Conservation (phyloP, 2,329 filamentous ascomycete genomes). For the Fusarium nanum region DNA sequence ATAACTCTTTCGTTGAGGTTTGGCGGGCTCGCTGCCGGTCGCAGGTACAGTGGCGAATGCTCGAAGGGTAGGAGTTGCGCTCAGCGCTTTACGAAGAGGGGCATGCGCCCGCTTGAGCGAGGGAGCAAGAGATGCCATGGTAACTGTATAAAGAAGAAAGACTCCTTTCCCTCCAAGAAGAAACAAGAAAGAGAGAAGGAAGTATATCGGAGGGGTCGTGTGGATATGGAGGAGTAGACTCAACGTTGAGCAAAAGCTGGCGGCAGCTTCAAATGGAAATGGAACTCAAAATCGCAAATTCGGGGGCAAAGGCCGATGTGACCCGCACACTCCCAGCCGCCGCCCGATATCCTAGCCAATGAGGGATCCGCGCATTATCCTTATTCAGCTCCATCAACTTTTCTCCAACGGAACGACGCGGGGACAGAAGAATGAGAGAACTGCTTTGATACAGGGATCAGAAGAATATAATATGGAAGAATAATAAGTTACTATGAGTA, state of each 20-base stretch:
- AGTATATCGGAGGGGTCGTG: slow-evolving; percentile 25
- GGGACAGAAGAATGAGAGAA: slow-evolving; percentile 3
- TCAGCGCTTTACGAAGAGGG: slow-evolving; percentile 57
- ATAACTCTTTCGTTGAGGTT: slow-evolving; percentile 59
- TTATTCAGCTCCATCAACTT: slow-evolving; percentile 24
- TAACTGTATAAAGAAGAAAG: neutral
- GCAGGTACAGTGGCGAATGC: slow-evolving; percentile 61
- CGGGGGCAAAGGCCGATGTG: slow-evolving; percentile 45
- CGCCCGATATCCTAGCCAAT: slow-evolving; percentile 38
- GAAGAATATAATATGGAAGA: neutral
- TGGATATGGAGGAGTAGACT: slow-evolving; percentile 15
- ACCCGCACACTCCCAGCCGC: slow-evolving; percentile 41
- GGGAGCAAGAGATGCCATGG: slow-evolving; percentile 56
- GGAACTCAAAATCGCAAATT: slow-evolving; percentile 44
- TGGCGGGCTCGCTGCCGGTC: slow-evolving; percentile 44
- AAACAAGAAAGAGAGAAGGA: slow-evolving; percentile 1
- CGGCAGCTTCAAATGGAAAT: slow-evolving; percentile 34
- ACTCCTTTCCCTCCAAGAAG: slow-evolving; percentile 4
- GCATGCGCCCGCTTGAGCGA: slow-evolving; percentile 57
- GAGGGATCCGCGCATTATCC: slow-evolving; percentile 21
- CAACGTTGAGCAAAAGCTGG: slow-evolving; percentile 38
- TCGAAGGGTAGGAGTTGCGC: slow-evolving; percentile 50
- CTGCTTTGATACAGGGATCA: neutral
- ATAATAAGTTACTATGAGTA: neutral
- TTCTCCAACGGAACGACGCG: slow-evolving; percentile 5